Conservation (phyloP, 2,329 filamentous ascomycete genomes). For the Hymenoscyphus linearis region DNA sequence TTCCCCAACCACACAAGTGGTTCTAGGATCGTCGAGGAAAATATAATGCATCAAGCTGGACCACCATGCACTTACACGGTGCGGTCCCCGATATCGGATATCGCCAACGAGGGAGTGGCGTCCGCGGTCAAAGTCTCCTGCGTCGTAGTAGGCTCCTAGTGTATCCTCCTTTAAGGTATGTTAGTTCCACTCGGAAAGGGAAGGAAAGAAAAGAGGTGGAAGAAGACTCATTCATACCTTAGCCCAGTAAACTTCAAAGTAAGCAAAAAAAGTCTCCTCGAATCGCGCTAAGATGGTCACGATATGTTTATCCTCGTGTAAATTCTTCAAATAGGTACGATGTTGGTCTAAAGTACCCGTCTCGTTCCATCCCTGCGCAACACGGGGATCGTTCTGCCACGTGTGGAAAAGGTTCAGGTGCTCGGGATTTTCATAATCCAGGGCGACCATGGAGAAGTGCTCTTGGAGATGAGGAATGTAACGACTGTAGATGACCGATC, state of each 20-base stretch:
- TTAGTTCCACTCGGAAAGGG: not conserved
- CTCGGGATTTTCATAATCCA: slow-evolving; percentile 59
- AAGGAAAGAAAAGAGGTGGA: not conserved
- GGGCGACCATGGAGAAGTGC: slow-evolving; percentile 70
- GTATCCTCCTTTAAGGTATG: slow-evolving; percentile 46
- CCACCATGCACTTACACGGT: slow-evolving; percentile 58
- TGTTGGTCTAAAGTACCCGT: slow-evolving; percentile 72
- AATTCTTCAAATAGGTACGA: slow-evolving; percentile 57
- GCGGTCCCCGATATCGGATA: slow-evolving; percentile 51
- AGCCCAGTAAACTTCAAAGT: slow-evolving; percentile 78
- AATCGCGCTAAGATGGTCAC: slow-evolving; percentile 66
- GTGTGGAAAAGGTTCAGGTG: slow-evolving; percentile 68
- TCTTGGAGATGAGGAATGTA: slow-evolving; percentile 72
- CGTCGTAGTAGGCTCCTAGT: slow-evolving; percentile 52
- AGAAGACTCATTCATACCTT: slow-evolving; percentile 40
- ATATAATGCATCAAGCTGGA: slow-evolving; percentile 57
- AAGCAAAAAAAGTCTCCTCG: slow-evolving; percentile 65
- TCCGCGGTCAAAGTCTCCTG: slow-evolving; percentile 52
- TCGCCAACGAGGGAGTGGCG: slow-evolving; percentile 57
- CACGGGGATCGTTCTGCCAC: slow-evolving; percentile 81
- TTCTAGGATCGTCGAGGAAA: slow-evolving; percentile 56
- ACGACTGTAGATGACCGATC: slow-evolving; percentile 69
- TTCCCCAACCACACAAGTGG: slow-evolving; percentile 57
- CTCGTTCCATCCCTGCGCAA: slow-evolving; percentile 75
- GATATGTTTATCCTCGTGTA: slow-evolving; percentile 68